Conservation (phyloP, 2,329 filamentous ascomycete genomes). For the Boeremia exigua region DNA sequence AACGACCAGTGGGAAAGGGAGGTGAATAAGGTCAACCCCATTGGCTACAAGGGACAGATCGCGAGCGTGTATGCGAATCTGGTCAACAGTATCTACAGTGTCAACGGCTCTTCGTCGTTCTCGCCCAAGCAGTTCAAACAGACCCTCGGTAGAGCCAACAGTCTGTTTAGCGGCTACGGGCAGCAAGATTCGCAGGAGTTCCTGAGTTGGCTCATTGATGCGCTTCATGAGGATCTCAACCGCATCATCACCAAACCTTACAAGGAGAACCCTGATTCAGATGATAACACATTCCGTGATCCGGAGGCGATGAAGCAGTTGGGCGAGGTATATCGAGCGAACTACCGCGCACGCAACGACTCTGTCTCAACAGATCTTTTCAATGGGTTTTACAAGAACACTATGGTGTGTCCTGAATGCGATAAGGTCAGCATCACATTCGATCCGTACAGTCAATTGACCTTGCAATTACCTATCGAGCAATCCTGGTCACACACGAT, state of each 20-base stretch:
- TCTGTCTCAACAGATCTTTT: constrained; percentile 96
- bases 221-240: constrained; percentile 92
- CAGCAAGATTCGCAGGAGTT: constrained; percentile 99
- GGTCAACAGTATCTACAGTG: constrained; percentile 78
- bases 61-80: constrained; percentile 83
- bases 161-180: constrained; percentile 89
- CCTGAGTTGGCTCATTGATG: constrained; percentile 90
- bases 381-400: constrained; percentile 98
- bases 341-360: constrained; percentile 90
- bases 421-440: constrained; percentile 98
- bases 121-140: constrained; percentile 82
- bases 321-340: constrained; percentile 87
- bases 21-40: constrained; percentile 82
- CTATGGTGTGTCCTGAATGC: constrained; percentile 87
- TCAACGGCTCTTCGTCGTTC: constrained; percentile 69
- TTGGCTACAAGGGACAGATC: constrained; percentile 84
- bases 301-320: constrained; percentile 80
- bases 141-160: constrained; percentile 78
- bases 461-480: constrained; percentile 86
- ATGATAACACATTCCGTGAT: constrained; percentile 91
- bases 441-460: constrained; percentile 95
- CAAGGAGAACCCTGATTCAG: constrained; percentile 96
- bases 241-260: constrained; percentile 95
- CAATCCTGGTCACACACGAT: constrained; percentile 79
- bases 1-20: constrained; percentile 71